Percentiles rank a stretch among this genome's conserved stretches.
These are phyloP conservation scores for Grammothele lineata DNA, from an alignment of 768 basidiomycete genomes.

Conservation along the genomic window DNA sequence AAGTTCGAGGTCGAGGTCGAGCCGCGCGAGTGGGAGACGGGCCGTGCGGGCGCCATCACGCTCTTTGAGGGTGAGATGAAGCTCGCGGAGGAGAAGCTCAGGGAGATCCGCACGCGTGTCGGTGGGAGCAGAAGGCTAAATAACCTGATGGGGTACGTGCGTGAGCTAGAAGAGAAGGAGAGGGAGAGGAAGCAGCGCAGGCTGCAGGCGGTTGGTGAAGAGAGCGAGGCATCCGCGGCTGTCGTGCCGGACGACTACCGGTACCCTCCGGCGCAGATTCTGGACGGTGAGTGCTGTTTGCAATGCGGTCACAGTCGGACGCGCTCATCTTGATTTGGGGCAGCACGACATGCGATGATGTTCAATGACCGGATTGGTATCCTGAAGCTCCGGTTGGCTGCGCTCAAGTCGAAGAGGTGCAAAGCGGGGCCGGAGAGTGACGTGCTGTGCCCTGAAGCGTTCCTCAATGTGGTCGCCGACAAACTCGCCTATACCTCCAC, in stretches of 20 bases:
- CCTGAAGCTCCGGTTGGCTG: conserved; percentile 80
- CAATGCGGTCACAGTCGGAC: not conserved
- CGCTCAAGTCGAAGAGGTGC: conserved; percentile 88
- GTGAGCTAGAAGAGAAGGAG: conserved; percentile 72
- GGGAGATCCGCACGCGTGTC: conserved; percentile 82
- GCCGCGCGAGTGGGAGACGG: conserved; percentile 85
- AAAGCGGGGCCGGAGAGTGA: conserved; percentile 83
- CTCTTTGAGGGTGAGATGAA: conserved; percentile 80
- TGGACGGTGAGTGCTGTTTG: conserved; percentile 66
- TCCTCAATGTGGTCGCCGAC: conserved; percentile 94
- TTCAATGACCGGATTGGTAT: conserved; percentile 78
- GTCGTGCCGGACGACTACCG: conserved; percentile 66
- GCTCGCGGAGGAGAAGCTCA: conserved; percentile 84
- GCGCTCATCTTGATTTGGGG: not conserved
- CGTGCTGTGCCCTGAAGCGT: conserved; percentile 91
- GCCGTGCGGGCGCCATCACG: conserved; percentile 68
- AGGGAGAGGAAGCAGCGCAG: conserved; percentile 55
- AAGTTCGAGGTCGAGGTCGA: conserved; percentile 99
- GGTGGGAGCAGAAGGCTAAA: conserved; percentile 82
- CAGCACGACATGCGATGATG: conserved; percentile 90
- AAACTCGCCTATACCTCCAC: conserved; percentile 94
- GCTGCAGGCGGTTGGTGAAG: conserved; percentile 33
- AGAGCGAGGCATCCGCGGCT: conserved; percentile 30
- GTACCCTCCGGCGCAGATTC: conserved; percentile 86
- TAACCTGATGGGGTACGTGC: conserved; percentile 76